phyloP scores from a whole-genome alignment of 305 asterid genomes.

The Rubia tinctorum region DNA sequence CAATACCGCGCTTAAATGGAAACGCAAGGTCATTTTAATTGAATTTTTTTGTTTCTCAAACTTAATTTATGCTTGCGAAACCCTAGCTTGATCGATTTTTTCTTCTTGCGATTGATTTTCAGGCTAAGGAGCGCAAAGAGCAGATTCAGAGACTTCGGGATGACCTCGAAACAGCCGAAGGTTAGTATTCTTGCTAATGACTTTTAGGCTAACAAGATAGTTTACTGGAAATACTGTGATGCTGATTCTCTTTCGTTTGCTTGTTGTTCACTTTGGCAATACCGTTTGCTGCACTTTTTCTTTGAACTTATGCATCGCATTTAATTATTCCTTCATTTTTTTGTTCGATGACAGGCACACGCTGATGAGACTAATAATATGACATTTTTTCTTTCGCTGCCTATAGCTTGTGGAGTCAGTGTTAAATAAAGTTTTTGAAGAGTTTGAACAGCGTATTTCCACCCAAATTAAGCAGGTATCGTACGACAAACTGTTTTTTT shows the following conservation, averaged over 20 bases:
- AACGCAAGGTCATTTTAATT: conserved; percentile 1
- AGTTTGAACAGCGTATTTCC: conserved; percentile 73
- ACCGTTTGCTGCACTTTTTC: not conserved
- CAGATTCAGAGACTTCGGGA: too few relatives aligned
- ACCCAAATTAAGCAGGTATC: conserved; percentile 64
- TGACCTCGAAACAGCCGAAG: too few relatives aligned
- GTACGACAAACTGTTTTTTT: not conserved
- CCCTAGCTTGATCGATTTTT: not conserved
- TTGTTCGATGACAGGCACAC: conserved; percentile 58
- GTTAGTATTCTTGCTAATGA: too few relatives aligned
- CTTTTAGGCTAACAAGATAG: too few relatives aligned
- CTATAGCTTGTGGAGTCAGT: conserved; percentile 87
- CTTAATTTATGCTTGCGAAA: not conserved
- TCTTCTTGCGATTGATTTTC: not conserved
- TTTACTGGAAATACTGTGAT: not conserved
- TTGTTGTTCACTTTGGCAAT: not conserved
- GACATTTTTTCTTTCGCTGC: conserved; percentile 12
- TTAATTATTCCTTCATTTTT: conserved; percentile 3
- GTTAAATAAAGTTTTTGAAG: conserved; percentile 78
- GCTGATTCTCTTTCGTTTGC: not conserved
- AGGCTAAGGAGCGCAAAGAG: too few relatives aligned
- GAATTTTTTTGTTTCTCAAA: not conserved
- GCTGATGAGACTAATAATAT: conserved; percentile 80
- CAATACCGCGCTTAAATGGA: conserved; percentile 3
- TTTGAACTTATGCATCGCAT: not conserved